Evolutionary conservation across 2,329 filamentous ascomycete species (phyloP).

Genomic region (Trichoderma lentiforme): DNA sequence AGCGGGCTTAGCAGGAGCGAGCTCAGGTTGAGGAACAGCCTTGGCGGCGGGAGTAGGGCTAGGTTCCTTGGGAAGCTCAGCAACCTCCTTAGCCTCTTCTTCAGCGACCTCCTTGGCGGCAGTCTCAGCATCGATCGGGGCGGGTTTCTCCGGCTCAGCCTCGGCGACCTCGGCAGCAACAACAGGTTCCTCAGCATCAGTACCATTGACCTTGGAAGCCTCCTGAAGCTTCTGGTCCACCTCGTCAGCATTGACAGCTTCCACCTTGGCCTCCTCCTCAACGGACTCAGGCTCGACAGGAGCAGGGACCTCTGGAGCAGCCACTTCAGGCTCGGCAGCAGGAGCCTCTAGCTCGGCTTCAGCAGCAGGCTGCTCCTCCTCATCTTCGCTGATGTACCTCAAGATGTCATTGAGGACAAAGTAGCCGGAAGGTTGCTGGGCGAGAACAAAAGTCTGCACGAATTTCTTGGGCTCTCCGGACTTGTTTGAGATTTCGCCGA

Average conservation of each 20-base stretch:
- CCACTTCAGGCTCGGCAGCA: constrained; percentile 25
- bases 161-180: constrained; percentile 40
- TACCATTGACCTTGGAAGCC: constrained; percentile 40
- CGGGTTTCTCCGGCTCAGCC: constrained; percentile 32
- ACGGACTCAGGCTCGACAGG: constrained; percentile 34
- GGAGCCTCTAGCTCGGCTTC: constrained; percentile 35
- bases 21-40: constrained; percentile 49
- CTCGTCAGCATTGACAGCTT: constrained; percentile 49
- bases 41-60: constrained; percentile 50
- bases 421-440: constrained; percentile 93
- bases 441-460: constrained; percentile 95
- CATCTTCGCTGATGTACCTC: constrained; percentile 83
- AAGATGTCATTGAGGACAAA: constrained; percentile 99
- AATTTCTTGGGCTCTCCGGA: constrained; percentile 90
- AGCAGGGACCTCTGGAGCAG: constrained; percentile 27
- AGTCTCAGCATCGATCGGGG: constrained; percentile 46
- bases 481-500: constrained; percentile 97
- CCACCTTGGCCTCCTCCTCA: constrained; percentile 37
- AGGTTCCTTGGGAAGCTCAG: constrained; percentile 66
- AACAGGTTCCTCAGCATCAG: constrained; percentile 33
- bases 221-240: constrained; percentile 78
- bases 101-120: constrained; percentile 51
- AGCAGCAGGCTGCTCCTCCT: constrained; percentile 62
- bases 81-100: constrained; percentile 50
- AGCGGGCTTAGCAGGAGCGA: constrained; percentile 45